These are phyloP conservation scores for Pseudocercospora ulei DNA, from an alignment of 2,329 filamentous ascomycete genomes.

Conservation along the genomic window DNA sequence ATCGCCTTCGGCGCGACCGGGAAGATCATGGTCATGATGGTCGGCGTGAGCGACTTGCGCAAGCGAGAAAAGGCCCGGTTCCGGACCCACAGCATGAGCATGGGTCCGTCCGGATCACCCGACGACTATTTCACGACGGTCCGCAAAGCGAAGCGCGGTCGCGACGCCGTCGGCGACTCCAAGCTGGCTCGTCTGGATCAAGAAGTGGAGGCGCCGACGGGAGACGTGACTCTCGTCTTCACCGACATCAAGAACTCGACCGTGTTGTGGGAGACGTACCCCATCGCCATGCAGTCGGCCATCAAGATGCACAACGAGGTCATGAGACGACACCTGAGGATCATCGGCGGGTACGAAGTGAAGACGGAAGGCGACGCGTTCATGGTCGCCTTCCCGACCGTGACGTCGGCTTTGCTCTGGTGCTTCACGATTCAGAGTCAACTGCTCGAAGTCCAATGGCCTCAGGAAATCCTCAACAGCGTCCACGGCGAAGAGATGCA, in stretches of 20 bases:
- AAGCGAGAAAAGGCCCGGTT: slow-evolving; percentile 67
- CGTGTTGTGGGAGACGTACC: slow-evolving; percentile 88
- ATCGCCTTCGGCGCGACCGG: slow-evolving; percentile 88
- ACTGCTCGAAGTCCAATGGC: slow-evolving; percentile 84
- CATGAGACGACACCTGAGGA: slow-evolving; percentile 83
- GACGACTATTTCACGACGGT: slow-evolving; percentile 59
- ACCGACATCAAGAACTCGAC: slow-evolving; percentile 99
- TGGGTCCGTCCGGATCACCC: slow-evolving; percentile 64
- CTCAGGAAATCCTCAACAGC: slow-evolving; percentile 80
- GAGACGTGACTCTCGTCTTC: slow-evolving; percentile 87
- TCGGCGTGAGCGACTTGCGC: slow-evolving; percentile 84
- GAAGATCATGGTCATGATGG: slow-evolving; percentile 99
- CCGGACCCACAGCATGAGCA: slow-evolving; percentile 73
- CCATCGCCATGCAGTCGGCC: slow-evolving; percentile 87
- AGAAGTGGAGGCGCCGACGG: slow-evolving; percentile 82
- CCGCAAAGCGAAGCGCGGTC: slow-evolving; percentile 53
- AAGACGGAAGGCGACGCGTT: slow-evolving; percentile 99
- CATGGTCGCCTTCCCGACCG: slow-evolving; percentile 96
- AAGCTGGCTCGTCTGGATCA: slow-evolving; percentile 76
- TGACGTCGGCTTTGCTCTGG: slow-evolving; percentile 89
- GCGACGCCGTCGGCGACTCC: slow-evolving; percentile 63
- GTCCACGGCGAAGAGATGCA: slow-evolving; percentile 70
- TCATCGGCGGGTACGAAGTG: slow-evolving; percentile 94
- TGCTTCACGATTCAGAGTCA: slow-evolving; percentile 87
- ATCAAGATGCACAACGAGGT: slow-evolving; percentile 97